Percentiles rank a stretch among this genome's conserved stretches.
These are phyloP conservation scores for Triticum turgidum DNA, from an alignment of 176 grass and related monocot species.

Conservation along the genomic window DNA sequence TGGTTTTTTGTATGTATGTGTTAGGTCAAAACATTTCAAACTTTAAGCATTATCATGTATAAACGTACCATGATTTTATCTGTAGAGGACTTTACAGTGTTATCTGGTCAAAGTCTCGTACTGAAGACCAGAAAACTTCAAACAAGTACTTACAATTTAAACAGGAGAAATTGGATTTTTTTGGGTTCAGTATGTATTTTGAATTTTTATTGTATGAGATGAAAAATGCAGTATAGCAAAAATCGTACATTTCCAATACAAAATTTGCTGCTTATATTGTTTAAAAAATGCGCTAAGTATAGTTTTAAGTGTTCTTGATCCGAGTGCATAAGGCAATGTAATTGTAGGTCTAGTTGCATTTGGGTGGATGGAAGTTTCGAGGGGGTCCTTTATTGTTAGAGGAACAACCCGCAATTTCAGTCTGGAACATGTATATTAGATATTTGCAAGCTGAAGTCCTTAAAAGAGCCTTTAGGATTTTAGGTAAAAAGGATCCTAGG, in stretches of 20 bases:
- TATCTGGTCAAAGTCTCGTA: background rate
- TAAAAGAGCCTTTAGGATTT: background rate
- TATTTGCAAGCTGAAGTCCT: background rate
- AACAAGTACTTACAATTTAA: background rate
- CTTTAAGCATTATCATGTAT: background rate
- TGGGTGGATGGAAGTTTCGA: background rate
- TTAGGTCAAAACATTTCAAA: background rate
- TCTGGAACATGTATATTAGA: slow-evolving; percentile 1
- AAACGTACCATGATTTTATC: background rate
- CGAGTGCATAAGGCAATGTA: background rate
- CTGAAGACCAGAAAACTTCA: background rate
- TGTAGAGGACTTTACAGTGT: background rate
- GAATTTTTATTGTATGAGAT: slow-evolving; percentile 3
- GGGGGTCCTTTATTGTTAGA: background rate
- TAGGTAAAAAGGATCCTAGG: background rate
- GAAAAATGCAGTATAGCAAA: background rate
- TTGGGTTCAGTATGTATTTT: slow-evolving; percentile 7
- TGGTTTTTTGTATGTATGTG: background rate
- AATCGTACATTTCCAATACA: background rate
- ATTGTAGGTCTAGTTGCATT: slow-evolving; percentile 7
- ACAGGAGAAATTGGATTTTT: background rate
- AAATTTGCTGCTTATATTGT: background rate
- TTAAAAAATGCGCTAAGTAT: background rate
- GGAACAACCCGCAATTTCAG: slow-evolving; percentile 3
- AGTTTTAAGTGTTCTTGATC: slow-evolving; percentile 14